Percentiles rank a stretch among this genome's conserved stretches.
Conservation (phyloP, 192 early-diverging fungal genomes). For the Nowakowskiella sp. region DNA sequence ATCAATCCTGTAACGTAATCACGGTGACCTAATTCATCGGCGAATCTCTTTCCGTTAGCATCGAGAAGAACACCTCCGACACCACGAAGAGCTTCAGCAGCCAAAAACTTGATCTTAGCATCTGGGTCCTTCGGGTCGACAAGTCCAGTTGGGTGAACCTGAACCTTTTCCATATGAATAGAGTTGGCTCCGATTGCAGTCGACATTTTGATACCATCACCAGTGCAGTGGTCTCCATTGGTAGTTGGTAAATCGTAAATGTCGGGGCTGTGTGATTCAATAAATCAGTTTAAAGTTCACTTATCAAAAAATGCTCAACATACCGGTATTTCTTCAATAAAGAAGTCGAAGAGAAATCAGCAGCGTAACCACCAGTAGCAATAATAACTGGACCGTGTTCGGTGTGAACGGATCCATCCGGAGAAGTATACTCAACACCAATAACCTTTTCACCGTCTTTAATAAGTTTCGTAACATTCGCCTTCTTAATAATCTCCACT, state of each 20-base stretch:
- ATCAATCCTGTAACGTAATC: constrained; percentile 89
- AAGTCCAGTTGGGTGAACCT: constrained; percentile 95
- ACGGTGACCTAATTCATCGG: constrained; percentile 88
- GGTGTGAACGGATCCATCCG: constrained; percentile 44
- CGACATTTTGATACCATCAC: constrained; percentile 89
- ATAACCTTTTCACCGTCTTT: constrained; percentile 57
- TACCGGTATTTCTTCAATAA: constrained; percentile 77
- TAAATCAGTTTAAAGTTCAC: not conserved
- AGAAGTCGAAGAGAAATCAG: constrained; percentile 70
- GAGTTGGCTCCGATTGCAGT: constrained; percentile 69
- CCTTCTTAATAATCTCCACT: constrained; percentile 73
- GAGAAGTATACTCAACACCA: constrained; percentile 68
- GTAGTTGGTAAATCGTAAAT: constrained; percentile 69
- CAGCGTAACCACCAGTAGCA: constrained; percentile 94
- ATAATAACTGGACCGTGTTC: constrained; percentile 76
- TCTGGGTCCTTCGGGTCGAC: constrained; percentile 83
- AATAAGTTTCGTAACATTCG: constrained; percentile 69
- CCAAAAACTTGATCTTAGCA: constrained; percentile 88
- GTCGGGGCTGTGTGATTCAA: constrained; percentile 16
- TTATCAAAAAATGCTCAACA: constrained; percentile 20
- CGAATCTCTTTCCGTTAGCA: constrained; percentile 78
- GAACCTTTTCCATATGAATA: constrained; percentile 92
- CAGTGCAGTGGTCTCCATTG: constrained; percentile 90
- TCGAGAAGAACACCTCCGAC: constrained; percentile 80
- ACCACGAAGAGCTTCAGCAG: constrained; percentile 93